Conservation (phyloP, 2,329 filamentous ascomycete species). For the Tolypocladium amazonense region DNA sequence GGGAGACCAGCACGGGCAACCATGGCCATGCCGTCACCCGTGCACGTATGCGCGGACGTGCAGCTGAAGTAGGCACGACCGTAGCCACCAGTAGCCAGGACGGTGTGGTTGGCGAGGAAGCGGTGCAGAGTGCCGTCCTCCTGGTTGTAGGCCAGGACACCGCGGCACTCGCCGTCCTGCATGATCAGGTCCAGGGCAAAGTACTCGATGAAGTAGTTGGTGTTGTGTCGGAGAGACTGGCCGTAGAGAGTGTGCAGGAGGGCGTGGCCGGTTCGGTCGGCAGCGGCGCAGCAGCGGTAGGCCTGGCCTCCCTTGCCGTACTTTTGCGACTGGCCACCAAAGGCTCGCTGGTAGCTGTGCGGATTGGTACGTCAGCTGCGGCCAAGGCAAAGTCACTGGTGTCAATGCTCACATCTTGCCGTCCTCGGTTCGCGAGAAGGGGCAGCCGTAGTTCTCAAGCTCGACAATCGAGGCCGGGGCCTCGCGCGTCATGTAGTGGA, state of each 20-base stretch:
- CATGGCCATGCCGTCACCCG: constrained; percentile 99
- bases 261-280: constrained; percentile 93
- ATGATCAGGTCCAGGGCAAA: constrained; percentile 96
- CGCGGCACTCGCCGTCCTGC: constrained; percentile 93
- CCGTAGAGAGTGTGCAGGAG: constrained; percentile 97
- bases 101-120: constrained; percentile 94
- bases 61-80: constrained; percentile 97
- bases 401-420: constrained; percentile 68
- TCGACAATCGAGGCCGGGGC: constrained; percentile 86
- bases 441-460: constrained; percentile 94
- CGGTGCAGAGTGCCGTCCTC: constrained; percentile 96
- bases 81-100: constrained; percentile 93
- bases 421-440: constrained; percentile 92
- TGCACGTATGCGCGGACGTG: constrained; percentile 96
- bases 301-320: constrained; percentile 96
- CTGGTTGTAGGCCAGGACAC: constrained; percentile 96
- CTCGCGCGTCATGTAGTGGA: constrained; percentile 97
- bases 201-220: constrained; percentile 99
- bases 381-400: not conserved
- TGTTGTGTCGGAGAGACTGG: constrained; percentile 93
- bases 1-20: constrained; percentile 93
- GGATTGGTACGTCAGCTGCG: constrained; percentile 5
- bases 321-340: constrained; percentile 93
- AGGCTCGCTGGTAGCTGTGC: constrained; percentile 83
- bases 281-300: constrained; percentile 92